Evolutionary conservation across 768 basidiomycete species (phyloP).

Genomic region (Naganishia friedmannii): DNA sequence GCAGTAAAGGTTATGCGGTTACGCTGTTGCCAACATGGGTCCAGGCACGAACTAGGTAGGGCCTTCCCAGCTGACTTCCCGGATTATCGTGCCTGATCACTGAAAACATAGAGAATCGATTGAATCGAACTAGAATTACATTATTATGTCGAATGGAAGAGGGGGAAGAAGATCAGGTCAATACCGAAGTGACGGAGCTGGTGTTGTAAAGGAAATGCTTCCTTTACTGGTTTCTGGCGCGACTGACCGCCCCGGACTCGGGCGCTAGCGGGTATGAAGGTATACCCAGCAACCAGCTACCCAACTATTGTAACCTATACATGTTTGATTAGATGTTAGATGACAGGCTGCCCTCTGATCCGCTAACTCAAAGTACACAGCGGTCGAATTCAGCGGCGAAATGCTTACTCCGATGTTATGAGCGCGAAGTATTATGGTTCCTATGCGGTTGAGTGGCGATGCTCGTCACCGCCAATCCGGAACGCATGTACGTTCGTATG

Average conservation of each 20-base stretch:
- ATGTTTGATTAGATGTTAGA: not conserved
- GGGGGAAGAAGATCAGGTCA: not conserved
- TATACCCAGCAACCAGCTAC: no score
- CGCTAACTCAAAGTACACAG: not conserved
- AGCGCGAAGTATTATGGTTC: not conserved
- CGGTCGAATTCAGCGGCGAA: not conserved
- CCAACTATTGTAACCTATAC: no score
- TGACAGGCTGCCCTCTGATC: not conserved
- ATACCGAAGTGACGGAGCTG: not conserved
- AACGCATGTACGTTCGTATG: no score
- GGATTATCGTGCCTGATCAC: not conserved
- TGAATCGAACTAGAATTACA: not conserved
- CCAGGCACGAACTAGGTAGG: not conserved
- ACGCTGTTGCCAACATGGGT: not conserved
- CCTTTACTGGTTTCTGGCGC: not conserved
- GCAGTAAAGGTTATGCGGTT: not conserved
- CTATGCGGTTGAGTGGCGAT: not conserved
- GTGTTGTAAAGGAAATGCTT: not conserved
- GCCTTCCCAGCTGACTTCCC: no score
- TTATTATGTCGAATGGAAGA: not conserved
- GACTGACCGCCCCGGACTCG: not conserved
- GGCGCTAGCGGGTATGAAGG: not conserved
- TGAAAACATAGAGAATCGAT: no score
- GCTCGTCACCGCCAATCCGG: no score
- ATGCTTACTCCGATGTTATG: no score